Conservation (phyloP, 2,329 filamentous ascomycete species). For the Colletotrichum filicis region DNA sequence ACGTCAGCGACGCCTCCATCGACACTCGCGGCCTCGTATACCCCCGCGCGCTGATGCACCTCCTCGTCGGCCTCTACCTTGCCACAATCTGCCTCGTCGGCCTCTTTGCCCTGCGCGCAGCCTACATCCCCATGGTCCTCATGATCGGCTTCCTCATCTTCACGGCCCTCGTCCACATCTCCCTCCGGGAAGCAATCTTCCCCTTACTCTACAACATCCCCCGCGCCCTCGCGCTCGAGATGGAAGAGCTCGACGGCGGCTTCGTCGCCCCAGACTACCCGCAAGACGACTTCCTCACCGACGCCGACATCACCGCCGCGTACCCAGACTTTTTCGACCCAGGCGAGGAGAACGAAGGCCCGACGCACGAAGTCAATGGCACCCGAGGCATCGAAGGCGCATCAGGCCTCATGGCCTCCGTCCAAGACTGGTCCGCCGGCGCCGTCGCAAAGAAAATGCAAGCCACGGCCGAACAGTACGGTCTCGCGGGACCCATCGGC, state of each 20-base stretch:
- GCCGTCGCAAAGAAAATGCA: slow-evolving; percentile 50
- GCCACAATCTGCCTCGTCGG: slow-evolving; percentile 86
- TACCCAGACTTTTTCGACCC: slow-evolving; percentile 34
- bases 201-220: slow-evolving; percentile 85
- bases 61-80: slow-evolving; percentile 86
- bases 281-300: slow-evolving; percentile 26
- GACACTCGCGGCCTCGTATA: slow-evolving; percentile 92
- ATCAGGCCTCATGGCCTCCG: slow-evolving; percentile 44
- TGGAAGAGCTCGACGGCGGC: slow-evolving; percentile 52
- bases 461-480: slow-evolving; percentile 39
- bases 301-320: slow-evolving; percentile 17
- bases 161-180: slow-evolving; percentile 79
- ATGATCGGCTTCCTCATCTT: slow-evolving; percentile 83
- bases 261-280: neutral
- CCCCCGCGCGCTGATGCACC: slow-evolving; percentile 86
- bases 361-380: slow-evolving; percentile 38
- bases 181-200: slow-evolving; percentile 76
- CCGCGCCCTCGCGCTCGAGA: slow-evolving; percentile 70
- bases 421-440: slow-evolving; percentile 47
- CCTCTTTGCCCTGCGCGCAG: slow-evolving; percentile 77
- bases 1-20: slow-evolving; percentile 82
- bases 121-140: slow-evolving; percentile 76
- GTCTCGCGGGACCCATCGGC: slow-evolving; percentile 41
- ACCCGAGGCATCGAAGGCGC: slow-evolving; percentile 52
- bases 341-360: slow-evolving; percentile 39